Evolutionary conservation across 306 rosid genomes (phyloP).

Genomic region (Rosa rugosa): DNA sequence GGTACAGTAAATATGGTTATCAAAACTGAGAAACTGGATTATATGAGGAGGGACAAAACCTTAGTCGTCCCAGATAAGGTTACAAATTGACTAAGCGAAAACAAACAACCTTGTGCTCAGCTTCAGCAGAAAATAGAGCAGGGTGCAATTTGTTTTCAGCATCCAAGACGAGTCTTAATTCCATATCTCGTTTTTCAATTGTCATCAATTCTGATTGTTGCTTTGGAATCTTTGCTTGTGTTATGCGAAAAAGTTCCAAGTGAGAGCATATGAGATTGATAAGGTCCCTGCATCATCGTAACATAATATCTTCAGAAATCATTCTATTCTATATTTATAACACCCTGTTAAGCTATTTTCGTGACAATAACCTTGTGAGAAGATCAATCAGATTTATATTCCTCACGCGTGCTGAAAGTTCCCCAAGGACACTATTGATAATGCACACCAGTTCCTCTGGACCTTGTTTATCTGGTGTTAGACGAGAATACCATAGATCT

Average conservation of each 20-base stretch:
- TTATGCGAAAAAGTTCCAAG: conserved; percentile 83
- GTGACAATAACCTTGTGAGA: conserved; percentile 68
- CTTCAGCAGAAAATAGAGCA: conserved; percentile 94
- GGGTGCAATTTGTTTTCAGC: conserved; percentile 91
- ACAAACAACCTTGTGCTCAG: conserved; percentile 87
- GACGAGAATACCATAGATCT: conserved; percentile 85
- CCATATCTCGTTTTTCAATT: conserved; percentile 64
- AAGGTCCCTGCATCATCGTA: conserved; percentile 76
- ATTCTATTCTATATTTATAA: conserved; percentile 23
- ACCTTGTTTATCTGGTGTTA: conserved; percentile 92
- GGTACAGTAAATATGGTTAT: conserved; percentile 33
- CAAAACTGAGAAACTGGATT: conserved; percentile 17
- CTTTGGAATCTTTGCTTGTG: conserved; percentile 69
- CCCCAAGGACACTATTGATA: conserved; percentile 77
- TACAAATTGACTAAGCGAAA: conserved; percentile 10
- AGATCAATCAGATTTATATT: conserved; percentile 90
- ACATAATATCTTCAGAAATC: conserved; percentile 37
- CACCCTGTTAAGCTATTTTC: conserved; percentile 15
- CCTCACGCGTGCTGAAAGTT: conserved; percentile 80
- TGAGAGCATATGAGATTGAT: conserved; percentile 72
- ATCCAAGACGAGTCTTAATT: conserved; percentile 63
- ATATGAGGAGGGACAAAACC: conserved; percentile 15
- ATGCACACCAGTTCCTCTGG: conserved; percentile 84
- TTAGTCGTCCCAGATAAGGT: conserved; percentile 20
- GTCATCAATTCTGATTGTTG: conserved; percentile 50